Evolutionary conservation across 2,329 filamentous ascomycete species (phyloP), one percentile per base, ranked within the genome.

Genomic region (Myrmaecium sp.): DNA sequence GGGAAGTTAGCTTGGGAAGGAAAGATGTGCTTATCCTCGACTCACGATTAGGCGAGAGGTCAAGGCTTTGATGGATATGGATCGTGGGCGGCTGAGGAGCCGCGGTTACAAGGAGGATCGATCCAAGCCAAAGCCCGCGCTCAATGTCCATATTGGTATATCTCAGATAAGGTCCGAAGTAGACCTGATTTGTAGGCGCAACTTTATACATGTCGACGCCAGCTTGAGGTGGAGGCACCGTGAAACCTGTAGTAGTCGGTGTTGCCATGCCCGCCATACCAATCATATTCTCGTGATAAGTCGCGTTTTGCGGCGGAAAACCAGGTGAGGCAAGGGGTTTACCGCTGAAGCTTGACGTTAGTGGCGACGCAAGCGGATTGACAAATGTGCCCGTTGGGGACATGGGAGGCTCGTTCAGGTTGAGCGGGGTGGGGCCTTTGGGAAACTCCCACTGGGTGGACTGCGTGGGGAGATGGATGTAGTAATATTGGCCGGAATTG

Each of bases 391-490:
- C 70, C 1, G 76, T 75, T 0, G 86, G 86, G 5, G 86, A 94
- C 30, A 94, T 57, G 0, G 86, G 86, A n/a, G n/a, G n/a, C 10
- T 78, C 67, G 32, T 91, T 83, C 36, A 92, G 68, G 35, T 81
- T 79, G 28, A 94, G 63, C 1, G 86, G 86, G 14, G 82, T 93
- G 1, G 84, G 84, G 0, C 86, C 86, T 54, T 94, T 95, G 15
- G 89, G 89, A 39, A 95, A 95, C 44, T 98, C 89, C 89, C 89
- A 98, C 47, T 98, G 89, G 1, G 89, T 98, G 3, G 84, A 82
- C 47, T 95, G 89, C 1, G 81, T 84, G 2, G 84, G 79, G 16
- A 98, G 64, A 49, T 98, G 89, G 32, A 98, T 98, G 45, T 98
- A 98, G 52, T 98, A 98, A 53, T 95, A 98, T 46, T 95, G 86